Evolutionary conservation across 2,329 filamentous ascomycete genomes (phyloP), one percentile per base, ranked within the genome.

Genomic region (Botrytis squamosa): DNA sequence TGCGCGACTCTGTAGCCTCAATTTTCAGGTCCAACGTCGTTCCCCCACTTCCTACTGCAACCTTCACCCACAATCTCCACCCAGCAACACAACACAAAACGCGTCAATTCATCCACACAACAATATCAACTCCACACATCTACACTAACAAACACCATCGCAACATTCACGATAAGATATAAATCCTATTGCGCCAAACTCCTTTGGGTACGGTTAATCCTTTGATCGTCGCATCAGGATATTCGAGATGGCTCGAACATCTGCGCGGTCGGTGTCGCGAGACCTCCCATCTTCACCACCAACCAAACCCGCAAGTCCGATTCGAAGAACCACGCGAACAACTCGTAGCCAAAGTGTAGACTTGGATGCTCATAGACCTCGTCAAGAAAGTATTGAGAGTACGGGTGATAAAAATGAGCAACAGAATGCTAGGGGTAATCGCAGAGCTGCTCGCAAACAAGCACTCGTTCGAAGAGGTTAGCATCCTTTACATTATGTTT

Each of bases 301-400:
- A 2, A 77, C 79, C 59, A 79, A 77, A 66, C 63, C 63, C 73
- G 75, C 72, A 74, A 79, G 74, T 65, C 77, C 78, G 16, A 49
- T 71, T 20, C 67, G 70, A 52, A 77, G 74, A 29, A 69, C 59
- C 44, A 79, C 76, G 9, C 76, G 83, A 67, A 76, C 80, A 36
- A 83, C 83, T 10, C 79, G 83, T 71, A 84, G 83, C 71, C 80
- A 79, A 70, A 84, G 83, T 76, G 80, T 80, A 33, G 81, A 84
- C 57, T 74, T 80, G 16, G 81, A 75, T n/a, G 74, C 75, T 9
- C 72, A 20, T 74, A 75, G 62, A 46, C 36, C 70, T n/a, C 76
- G 78, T 12, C 77, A 78, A 66, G 65, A 36, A 57, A 80, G 77
- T 59, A 75, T 75, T 38, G 77, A 79, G 38, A 79, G 79, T 55